Evolutionary conservation across 441 rosid genomes (phyloP), one percentile per base, ranked within the genome.

Genomic region (Corymbia citriodora): DNA sequence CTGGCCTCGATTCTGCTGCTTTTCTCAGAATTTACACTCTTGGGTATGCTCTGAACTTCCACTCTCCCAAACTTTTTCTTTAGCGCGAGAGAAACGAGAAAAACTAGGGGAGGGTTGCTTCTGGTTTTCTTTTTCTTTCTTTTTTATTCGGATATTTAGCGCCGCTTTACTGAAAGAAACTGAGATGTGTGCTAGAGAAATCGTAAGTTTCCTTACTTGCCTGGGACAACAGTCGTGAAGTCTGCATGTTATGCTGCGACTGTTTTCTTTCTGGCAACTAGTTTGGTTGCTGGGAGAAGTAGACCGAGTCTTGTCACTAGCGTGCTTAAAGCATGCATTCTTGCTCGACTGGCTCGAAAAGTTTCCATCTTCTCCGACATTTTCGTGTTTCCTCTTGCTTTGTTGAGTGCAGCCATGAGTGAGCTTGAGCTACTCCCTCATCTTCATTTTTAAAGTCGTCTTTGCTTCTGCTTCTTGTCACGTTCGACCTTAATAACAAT

Each of bases 1-100:
- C 99, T 89, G 99, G 99, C 23, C 96, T 98, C 87, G 99, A 98
- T 89, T 98, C 99, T 92, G 99, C 99, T 89, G 93, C 94, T 89
- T 98, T 98, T 93, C 93, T 98, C 91, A 95, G 99, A 92, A 96
- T 97, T 89, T 97, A 97, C 93, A 93, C 94, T 93, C 99, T 97
- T 72, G 99, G 99, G 99, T 97, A 93, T 89, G 87, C 87, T 81
- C 89, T 63, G 19, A 70, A 18, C 89, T 63, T 88, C 54, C 61
- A 3, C 48, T 54, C 48, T 19, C 31, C 86, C 68, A 14, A 21
- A 16, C 65, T 87, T 40, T 33, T 27, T n/a, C 65, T n/a, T 55
- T 17, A 55, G 65, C 29, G 1, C 52, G 11, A 52, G 88, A 55
- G 65, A 36, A 79, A 79, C 52, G 53, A 79, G 52, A 45, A 23